phyloP scores from a whole-genome alignment of 2,329 filamentous ascomycete genomes.

The Triangularia verruculosa region DNA sequence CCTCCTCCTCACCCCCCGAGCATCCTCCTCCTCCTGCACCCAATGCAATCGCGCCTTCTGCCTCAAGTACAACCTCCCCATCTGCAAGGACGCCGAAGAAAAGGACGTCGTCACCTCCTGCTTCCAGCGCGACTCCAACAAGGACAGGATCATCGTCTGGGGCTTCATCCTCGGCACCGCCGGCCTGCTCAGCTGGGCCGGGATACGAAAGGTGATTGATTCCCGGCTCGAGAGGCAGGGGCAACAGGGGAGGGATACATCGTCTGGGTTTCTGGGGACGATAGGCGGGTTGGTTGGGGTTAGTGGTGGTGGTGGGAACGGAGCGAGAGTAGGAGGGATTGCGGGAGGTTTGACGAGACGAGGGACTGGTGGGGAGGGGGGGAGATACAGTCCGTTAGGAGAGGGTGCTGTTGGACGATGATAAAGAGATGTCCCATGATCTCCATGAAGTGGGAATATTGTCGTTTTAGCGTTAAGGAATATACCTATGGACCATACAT shows the following conservation, averaged over 20 bases:
- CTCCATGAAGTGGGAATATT: background rate
- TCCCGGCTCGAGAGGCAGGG: background rate
- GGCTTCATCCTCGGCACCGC: constrained; percentile 58
- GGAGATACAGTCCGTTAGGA: background rate
- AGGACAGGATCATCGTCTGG: constrained; percentile 66
- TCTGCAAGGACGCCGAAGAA: constrained; percentile 61
- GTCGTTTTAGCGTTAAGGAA: background rate
- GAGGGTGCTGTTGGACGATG: background rate
- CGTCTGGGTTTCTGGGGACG: background rate
- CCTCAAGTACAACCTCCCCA: constrained; percentile 57
- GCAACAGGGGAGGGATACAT: background rate
- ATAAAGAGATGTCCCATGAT: background rate
- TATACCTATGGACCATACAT: no score
- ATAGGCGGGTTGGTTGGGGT: background rate
- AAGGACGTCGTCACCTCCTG: constrained; percentile 61
- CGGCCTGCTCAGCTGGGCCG: constrained; percentile 60
- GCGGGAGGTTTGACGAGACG: background rate
- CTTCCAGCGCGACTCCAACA: constrained; percentile 65
- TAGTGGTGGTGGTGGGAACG: background rate
- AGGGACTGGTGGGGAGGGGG: background rate
- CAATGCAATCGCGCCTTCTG: constrained; percentile 66
- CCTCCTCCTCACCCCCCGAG: constrained; percentile 14
- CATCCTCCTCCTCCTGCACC: constrained; percentile 50
- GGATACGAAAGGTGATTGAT: constrained; percentile 42
- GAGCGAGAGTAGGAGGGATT: background rate